These are phyloP conservation scores for Hypoxylon rickii DNA, from an alignment of 495 filamentous ascomycete species.

Conservation along the genomic window DNA sequence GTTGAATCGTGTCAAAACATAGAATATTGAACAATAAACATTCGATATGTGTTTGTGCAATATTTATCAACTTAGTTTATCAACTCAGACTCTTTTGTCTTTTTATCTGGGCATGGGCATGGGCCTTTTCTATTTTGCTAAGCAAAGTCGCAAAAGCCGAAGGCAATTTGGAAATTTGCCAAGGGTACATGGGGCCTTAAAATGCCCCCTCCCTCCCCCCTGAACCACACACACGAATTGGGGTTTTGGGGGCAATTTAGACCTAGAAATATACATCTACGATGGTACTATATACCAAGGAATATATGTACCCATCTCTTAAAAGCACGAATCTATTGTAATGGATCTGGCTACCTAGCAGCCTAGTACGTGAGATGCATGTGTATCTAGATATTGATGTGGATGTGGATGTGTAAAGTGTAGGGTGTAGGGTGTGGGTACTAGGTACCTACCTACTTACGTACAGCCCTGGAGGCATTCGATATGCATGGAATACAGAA, in stretches of 20 bases:
- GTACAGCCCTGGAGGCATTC: no score
- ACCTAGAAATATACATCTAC: not conserved
- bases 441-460: no score
- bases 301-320: no score
- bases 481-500: no score
- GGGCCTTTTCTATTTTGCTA: slow-evolving; percentile 1
- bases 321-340: no score
- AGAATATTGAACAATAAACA: not conserved
- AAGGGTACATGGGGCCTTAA: slow-evolving; percentile 5
- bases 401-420: no score
- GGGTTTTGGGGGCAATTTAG: slow-evolving; percentile 1
- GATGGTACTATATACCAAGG: no score
- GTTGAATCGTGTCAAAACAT: slow-evolving; percentile 11
- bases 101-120: no score
- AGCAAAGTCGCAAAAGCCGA: slow-evolving; percentile 16
- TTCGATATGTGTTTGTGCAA: not conserved
- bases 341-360: no score
- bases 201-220: not conserved
- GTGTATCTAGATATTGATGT: no score
- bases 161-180: slow-evolving; percentile 5
- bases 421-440: no score
- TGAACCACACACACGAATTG: slow-evolving; percentile 1
- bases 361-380: no score
- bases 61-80: not conserved
- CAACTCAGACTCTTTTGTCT: not conserved